Conservation (phyloP, 2,329 filamentous ascomycete species). For the Onygena corvina region DNA sequence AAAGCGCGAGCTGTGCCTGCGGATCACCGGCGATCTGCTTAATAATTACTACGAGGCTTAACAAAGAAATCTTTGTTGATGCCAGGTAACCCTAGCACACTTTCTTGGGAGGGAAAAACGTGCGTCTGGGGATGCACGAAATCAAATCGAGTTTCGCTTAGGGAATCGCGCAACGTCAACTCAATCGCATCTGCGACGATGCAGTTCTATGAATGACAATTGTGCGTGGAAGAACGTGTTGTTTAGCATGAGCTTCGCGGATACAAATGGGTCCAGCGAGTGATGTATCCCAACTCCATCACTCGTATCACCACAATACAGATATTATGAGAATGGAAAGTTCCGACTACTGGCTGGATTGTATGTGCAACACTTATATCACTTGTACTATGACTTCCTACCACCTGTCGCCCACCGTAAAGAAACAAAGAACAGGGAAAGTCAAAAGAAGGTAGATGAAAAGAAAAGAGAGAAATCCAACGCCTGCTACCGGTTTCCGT, state of each 20-base stretch:
- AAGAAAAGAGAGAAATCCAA: not conserved
- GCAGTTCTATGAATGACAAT: not conserved
- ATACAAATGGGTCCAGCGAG: not conserved
- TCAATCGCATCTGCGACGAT: not conserved
- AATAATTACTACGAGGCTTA: too few species aligned
- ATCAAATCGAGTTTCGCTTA: not conserved
- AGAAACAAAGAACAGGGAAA: not conserved
- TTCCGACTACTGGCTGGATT: not conserved
- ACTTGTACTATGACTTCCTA: not conserved
- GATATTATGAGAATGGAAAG: not conserved
- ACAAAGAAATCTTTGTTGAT: too few species aligned
- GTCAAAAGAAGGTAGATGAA: not conserved
- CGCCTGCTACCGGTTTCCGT: not conserved
- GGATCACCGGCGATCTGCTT: too few species aligned
- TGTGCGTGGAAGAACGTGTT: not conserved
- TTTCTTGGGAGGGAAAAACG: too few species aligned
- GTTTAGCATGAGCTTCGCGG: not conserved
- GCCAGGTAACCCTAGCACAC: too few species aligned
- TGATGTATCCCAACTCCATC: not conserved
- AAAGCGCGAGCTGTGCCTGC: too few species aligned
- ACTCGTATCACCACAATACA: not conserved
- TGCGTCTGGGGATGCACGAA: not conserved
- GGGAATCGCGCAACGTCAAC: conserved; percentile 1
- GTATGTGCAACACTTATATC: not conserved
- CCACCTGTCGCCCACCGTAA: not conserved